Evolutionary conservation across 768 basidiomycete species (phyloP).

Genomic region (Tulasnella sp.): DNA sequence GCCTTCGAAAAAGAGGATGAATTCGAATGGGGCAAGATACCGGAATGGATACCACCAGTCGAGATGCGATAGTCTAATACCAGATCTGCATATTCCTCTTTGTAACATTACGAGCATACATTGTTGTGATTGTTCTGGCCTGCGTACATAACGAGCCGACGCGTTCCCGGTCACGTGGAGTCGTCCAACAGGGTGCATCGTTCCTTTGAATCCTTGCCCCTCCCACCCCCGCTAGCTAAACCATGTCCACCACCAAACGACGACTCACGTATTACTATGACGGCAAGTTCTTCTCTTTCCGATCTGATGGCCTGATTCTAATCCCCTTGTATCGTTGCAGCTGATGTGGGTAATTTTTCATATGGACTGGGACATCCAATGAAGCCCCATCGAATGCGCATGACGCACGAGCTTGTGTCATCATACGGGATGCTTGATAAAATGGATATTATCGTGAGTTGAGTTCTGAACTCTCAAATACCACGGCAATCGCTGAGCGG

Average conservation of each 20-base stretch:
- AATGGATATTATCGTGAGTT: constrained; percentile 79
- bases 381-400: constrained; percentile 91
- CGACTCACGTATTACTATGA: constrained; percentile 74
- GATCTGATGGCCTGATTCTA: not conserved
- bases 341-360: constrained; percentile 60
- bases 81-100: not conserved
- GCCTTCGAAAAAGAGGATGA: constrained; percentile 40
- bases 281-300: constrained; percentile 30
- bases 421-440: constrained; percentile 89
- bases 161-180: not conserved
- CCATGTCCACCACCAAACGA: constrained; percentile 11
- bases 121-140: not conserved
- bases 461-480: too few relatives aligned
- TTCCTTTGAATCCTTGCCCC: not conserved
- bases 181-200: not conserved
- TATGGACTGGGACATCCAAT: constrained; percentile 86
- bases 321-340: constrained; percentile 27
- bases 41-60: constrained; percentile 61
- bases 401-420: constrained; percentile 83
- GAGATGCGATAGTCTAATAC: constrained; percentile 42
- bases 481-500: constrained; percentile 27
- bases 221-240: not conserved
- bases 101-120: not conserved
- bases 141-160: not conserved
- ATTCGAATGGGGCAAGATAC: constrained; percentile 58